These are phyloP conservation scores for Amanita rimosa DNA, from an alignment of 768 basidiomycete genomes.

Conservation along the genomic window DNA sequence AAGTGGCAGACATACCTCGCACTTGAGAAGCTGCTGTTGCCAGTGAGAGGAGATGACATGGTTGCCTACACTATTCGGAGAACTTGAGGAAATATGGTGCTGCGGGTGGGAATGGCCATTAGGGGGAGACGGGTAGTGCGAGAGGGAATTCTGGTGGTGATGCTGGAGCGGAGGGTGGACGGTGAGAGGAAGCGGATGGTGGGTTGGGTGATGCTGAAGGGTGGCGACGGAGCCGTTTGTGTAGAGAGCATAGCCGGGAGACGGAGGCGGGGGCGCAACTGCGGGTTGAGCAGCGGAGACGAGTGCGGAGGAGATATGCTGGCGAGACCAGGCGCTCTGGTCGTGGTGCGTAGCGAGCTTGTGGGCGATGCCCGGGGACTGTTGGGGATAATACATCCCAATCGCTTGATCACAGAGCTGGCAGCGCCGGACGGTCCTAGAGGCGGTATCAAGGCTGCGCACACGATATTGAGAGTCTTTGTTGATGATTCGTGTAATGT, in stretches of 20 bases:
- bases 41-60: constrained; percentile 76
- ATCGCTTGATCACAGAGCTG: neutral
- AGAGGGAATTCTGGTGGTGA: constrained; percentile 73
- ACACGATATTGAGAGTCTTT: neutral
- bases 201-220: constrained; percentile 51
- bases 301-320: constrained; percentile 38
- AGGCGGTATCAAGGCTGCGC: neutral
- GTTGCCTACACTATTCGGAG: constrained; percentile 40
- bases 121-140: constrained; percentile 74
- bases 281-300: constrained; percentile 38
- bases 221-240: constrained; percentile 53
- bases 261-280: constrained; percentile 55
- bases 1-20: constrained; percentile 54
- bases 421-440: neutral
- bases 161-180: constrained; percentile 39
- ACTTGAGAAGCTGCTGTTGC: constrained; percentile 90
- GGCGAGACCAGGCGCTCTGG: constrained; percentile 60
- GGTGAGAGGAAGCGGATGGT: constrained; percentile 38
- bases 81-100: constrained; percentile 45
- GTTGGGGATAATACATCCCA: constrained; percentile 73
- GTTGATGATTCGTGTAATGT: neutral
- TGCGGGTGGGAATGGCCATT: constrained; percentile 51
- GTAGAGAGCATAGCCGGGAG: constrained; percentile 70
- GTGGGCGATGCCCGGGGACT: constrained; percentile 72
- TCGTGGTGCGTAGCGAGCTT: constrained; percentile 69